A percentile compares a stretch with the other conserved stretches of the same genome.
phyloP scores from a whole-genome alignment of 345 rosid genomes.

The Heritiera littoralis region DNA sequence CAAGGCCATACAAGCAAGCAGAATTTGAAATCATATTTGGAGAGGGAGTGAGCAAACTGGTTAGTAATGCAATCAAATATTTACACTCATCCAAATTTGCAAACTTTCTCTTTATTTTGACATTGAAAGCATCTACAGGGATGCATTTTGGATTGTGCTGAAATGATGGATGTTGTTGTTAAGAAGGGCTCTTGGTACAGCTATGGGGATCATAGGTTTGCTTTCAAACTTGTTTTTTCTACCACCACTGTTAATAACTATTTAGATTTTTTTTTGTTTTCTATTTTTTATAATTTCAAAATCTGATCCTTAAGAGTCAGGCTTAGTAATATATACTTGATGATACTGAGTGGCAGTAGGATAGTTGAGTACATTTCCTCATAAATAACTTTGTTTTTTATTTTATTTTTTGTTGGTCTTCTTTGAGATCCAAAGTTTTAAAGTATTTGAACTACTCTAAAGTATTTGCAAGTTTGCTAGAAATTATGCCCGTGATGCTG shows the following conservation, averaged over 20 bases:
- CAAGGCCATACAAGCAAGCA: slow-evolving; percentile 95
- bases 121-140: slow-evolving; percentile 52
- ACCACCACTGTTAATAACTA: not conserved
- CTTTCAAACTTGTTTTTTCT: slow-evolving; percentile 15
- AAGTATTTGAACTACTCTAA: not conserved
- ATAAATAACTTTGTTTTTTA: not conserved
- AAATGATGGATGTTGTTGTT: slow-evolving; percentile 71
- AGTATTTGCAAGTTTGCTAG: not conserved
- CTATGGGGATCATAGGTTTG: slow-evolving; percentile 82
- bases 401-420: not conserved
- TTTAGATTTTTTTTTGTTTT: not conserved
- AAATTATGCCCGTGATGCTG: not conserved
- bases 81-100: slow-evolving; percentile 10
- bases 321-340: not conserved
- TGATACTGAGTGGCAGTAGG: not conserved
- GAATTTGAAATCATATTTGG: slow-evolving; percentile 95
- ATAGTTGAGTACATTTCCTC: not conserved
- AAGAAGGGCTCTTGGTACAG: slow-evolving; percentile 99
- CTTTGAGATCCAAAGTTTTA: not conserved
- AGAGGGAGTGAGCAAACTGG: slow-evolving; percentile 95
- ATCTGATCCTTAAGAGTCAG: not conserved
- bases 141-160: slow-evolving; percentile 89
- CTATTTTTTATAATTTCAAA: not conserved
- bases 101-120: slow-evolving; percentile 22
- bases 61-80: slow-evolving; percentile 33